A percentile compares a stretch with the other conserved stretches of the same genome.
These are phyloP conservation scores for Fusarium setosum DNA, from an alignment of 2,329 filamentous ascomycete species.

Conservation along the genomic window DNA sequence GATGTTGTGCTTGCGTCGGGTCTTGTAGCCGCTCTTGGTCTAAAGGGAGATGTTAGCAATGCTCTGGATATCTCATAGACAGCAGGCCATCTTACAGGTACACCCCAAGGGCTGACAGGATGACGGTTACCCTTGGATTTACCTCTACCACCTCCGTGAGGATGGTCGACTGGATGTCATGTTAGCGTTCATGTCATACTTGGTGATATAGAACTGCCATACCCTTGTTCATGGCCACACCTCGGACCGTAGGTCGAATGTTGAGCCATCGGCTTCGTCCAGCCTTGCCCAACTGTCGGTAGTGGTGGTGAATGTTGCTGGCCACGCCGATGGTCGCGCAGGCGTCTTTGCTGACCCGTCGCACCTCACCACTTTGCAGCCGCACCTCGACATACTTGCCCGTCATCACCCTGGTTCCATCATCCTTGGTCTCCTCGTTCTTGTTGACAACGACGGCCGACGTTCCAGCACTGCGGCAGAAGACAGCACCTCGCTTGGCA, in stretches of 20 bases:
- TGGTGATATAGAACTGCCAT: slow-evolving; percentile 46
- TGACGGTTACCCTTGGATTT: slow-evolving; percentile 99
- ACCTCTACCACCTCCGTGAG: slow-evolving; percentile 97
- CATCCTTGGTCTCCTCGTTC: slow-evolving; percentile 77
- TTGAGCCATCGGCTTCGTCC: slow-evolving; percentile 94
- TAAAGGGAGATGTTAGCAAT: slow-evolving; percentile 43
- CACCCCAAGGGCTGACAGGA: slow-evolving; percentile 96
- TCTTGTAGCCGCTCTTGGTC: slow-evolving; percentile 93
- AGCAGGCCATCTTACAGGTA: slow-evolving; percentile 75
- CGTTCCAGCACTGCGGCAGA: slow-evolving; percentile 95
- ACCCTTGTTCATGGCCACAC: slow-evolving; percentile 98
- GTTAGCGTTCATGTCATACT: slow-evolving; percentile 23
- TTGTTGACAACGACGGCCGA: slow-evolving; percentile 91
- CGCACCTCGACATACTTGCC: slow-evolving; percentile 85
- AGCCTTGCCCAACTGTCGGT: slow-evolving; percentile 92
- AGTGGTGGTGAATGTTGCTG: slow-evolving; percentile 93
- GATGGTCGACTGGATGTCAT: slow-evolving; percentile 78
- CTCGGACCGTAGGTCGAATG: slow-evolving; percentile 93
- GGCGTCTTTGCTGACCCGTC: slow-evolving; percentile 89
- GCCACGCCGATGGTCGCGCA: slow-evolving; percentile 95
- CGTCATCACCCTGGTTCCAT: slow-evolving; percentile 70
- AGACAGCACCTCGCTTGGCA: slow-evolving; percentile 80
- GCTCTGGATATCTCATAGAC: not conserved
- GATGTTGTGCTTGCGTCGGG: slow-evolving; percentile 85
- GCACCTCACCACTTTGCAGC: slow-evolving; percentile 91